phyloP scores from a whole-genome alignment of 2,329 filamentous ascomycete species.

The Pseudogymnoascus sp. region DNA sequence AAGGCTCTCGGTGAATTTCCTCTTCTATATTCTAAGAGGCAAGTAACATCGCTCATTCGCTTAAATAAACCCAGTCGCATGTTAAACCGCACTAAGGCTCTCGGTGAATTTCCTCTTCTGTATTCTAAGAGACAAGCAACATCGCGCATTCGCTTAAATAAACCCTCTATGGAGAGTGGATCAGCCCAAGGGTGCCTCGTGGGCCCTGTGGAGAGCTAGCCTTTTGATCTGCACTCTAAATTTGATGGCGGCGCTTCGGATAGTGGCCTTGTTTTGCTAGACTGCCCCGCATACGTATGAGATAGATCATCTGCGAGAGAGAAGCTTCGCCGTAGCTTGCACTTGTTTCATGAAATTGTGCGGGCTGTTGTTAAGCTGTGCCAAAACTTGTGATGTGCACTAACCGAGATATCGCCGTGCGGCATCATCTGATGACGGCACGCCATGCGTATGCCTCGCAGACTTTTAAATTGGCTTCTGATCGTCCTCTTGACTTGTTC shows the following conservation, averaged over 20 bases:
- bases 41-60: neutral
- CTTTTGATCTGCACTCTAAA: neutral
- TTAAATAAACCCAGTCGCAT: neutral
- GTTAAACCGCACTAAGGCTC: neutral
- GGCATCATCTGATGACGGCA: neutral
- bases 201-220: neutral
- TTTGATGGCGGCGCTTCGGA: neutral
- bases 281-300: neutral
- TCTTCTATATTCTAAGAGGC: neutral
- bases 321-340: neutral
- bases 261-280: neutral
- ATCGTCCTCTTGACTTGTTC: neutral
- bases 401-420: neutral
- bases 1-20: neutral
- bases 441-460: no score
- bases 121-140: neutral
- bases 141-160: neutral
- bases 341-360: neutral
- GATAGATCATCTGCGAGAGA: neutral
- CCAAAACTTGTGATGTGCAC: neutral
- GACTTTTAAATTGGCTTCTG: neutral
- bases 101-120: neutral
- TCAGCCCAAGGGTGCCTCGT: neutral
- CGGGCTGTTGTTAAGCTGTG: neutral
- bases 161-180: neutral